Conservation (phyloP, 306 rosid species). For the Mucuna pruriens region DNA sequence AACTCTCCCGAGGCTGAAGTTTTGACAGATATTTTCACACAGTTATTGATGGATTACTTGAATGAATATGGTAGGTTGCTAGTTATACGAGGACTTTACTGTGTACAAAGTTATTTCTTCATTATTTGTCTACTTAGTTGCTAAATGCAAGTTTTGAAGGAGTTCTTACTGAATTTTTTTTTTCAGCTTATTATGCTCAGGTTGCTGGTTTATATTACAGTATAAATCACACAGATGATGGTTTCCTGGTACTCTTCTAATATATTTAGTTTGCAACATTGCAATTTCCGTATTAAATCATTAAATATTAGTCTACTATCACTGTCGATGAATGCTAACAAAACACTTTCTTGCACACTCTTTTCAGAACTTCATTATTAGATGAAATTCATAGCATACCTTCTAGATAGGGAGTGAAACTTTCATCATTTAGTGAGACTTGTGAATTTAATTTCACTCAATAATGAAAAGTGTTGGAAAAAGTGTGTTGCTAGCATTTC, state of each 20-base stretch:
- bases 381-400: background rate
- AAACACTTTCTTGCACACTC: background rate
- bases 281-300: background rate
- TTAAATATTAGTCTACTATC: background rate
- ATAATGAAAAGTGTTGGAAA: background rate
- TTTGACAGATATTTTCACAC: constrained; percentile 68
- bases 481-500: background rate
- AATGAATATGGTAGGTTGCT: constrained; percentile 80
- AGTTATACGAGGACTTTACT: background rate
- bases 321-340: background rate
- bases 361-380: background rate
- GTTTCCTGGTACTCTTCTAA: constrained; percentile 75
- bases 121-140: constrained; percentile 3
- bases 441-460: background rate
- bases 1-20: constrained; percentile 86
- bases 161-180: constrained; percentile 36
- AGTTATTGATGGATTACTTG: constrained; percentile 88
- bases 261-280: constrained; percentile 19
- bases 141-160: constrained; percentile 34
- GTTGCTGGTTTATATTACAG: constrained; percentile 84
- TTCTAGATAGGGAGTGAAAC: background rate
- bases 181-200: constrained; percentile 85
- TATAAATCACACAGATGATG: constrained; percentile 57
- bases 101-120: constrained; percentile 12
- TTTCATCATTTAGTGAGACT: background rate